Percentiles rank a stretch among this genome's conserved stretches.
These are phyloP conservation scores for Chaetomiaceae sp. DNA, from an alignment of 2,329 filamentous ascomycete species.

Conservation along the genomic window DNA sequence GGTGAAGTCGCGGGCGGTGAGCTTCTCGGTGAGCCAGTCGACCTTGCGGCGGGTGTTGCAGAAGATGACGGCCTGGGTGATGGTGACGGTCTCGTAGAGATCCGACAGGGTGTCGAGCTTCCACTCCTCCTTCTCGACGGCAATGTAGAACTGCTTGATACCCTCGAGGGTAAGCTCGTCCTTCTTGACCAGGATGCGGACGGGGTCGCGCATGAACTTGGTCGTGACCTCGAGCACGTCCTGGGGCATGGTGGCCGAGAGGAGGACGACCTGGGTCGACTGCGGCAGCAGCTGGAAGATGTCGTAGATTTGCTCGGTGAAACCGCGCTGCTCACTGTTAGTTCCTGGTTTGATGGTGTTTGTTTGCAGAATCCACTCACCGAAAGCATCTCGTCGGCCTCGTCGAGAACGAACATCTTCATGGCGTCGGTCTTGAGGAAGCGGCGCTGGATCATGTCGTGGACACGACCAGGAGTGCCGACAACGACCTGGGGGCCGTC, in stretches of 20 bases:
- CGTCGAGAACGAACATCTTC: constrained; percentile 99
- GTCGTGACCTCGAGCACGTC: constrained; percentile 99
- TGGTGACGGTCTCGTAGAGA: constrained; percentile 98
- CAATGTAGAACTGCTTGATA: constrained; percentile 99
- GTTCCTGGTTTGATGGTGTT: constrained; percentile 11
- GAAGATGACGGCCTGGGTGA: constrained; percentile 99
- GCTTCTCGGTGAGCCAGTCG: constrained; percentile 99
- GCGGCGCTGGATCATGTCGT: constrained; percentile 99
- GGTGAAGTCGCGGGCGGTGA: constrained; percentile 96
- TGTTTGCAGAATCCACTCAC: constrained; percentile 43
- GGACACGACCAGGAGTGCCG: constrained; percentile 95
- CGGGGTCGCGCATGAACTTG: constrained; percentile 99
- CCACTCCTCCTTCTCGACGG: constrained; percentile 99
- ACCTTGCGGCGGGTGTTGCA: constrained; percentile 99
- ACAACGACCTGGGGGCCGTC: constrained; percentile 97
- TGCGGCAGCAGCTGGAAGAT: constrained; percentile 99
- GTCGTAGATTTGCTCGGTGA: constrained; percentile 99
- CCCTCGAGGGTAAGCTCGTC: constrained; percentile 98
- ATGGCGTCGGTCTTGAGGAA: constrained; percentile 95
- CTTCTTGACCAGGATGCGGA: constrained; percentile 99
- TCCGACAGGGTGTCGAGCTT: constrained; percentile 99
- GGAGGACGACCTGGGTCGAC: constrained; percentile 95
- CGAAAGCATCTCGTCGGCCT: constrained; percentile 99
- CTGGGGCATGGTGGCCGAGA: constrained; percentile 98
- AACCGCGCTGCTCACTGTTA: constrained; percentile 68